A percentile compares a stretch with the other conserved stretches of the same genome.
phyloP scores from a whole-genome alignment of 2,329 filamentous ascomycete genomes.

The Tricladium varicosporioides region DNA sequence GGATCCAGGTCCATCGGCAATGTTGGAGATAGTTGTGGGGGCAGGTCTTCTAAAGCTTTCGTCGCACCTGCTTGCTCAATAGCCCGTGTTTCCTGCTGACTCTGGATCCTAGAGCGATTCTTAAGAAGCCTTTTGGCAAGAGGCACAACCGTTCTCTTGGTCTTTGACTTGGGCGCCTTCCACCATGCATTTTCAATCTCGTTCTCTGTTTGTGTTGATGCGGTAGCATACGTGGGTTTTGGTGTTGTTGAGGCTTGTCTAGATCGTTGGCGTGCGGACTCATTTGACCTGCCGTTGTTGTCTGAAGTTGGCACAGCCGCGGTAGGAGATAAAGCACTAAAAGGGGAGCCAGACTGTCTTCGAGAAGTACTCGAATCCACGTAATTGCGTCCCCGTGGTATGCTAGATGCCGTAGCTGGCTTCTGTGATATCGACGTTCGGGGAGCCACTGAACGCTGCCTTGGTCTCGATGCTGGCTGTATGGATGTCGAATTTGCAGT shows the following conservation, averaged over 20 bases:
- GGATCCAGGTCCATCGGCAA: slow-evolving; percentile 27
- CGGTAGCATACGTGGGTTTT: slow-evolving; percentile 29
- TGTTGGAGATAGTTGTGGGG: slow-evolving; percentile 18
- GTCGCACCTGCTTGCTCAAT: slow-evolving; percentile 15
- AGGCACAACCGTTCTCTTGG: slow-evolving; percentile 28
- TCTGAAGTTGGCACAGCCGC: slow-evolving; percentile 21
- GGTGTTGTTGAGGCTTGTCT: slow-evolving; percentile 23
- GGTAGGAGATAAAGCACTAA: slow-evolving; percentile 29
- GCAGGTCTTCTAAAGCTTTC: slow-evolving; percentile 8
- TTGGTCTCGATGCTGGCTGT: slow-evolving; percentile 31
- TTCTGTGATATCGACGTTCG: slow-evolving; percentile 27
- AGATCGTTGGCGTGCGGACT: slow-evolving; percentile 19
- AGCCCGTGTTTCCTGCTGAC: slow-evolving; percentile 18
- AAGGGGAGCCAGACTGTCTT: slow-evolving; percentile 31
- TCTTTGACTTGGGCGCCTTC: slow-evolving; percentile 18
- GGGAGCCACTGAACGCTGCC: slow-evolving; percentile 31
- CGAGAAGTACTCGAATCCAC: slow-evolving; percentile 32
- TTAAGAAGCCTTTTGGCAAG: slow-evolving; percentile 31
- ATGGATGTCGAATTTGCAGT: slow-evolving; percentile 12
- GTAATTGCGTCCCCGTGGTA: slow-evolving; percentile 24
- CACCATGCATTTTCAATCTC: slow-evolving; percentile 34
- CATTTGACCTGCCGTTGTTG: slow-evolving; percentile 13
- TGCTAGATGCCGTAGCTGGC: slow-evolving; percentile 17
- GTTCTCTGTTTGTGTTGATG: slow-evolving; percentile 31
- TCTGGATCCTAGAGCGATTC: slow-evolving; percentile 26